Percentiles rank a stretch among this genome's conserved stretches.
Conservation (phyloP, 306 rosid genomes). For the Casuarina glauca region DNA sequence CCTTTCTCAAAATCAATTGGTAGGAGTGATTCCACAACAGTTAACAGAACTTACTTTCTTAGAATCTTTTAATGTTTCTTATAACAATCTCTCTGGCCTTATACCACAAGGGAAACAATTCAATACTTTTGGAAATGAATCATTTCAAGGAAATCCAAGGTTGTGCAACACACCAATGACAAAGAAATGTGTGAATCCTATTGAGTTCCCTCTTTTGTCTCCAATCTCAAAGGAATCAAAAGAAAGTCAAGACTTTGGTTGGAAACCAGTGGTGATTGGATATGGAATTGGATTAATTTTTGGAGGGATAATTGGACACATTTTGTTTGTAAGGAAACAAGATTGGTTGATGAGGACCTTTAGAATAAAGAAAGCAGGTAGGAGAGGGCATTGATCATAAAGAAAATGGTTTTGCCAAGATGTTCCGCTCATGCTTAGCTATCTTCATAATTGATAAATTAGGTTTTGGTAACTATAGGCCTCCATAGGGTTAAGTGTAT, state of each 20-base stretch:
- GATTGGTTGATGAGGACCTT: slow-evolving; percentile 4
- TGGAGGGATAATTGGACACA: neutral
- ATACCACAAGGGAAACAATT: neutral
- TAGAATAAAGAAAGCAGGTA: neutral
- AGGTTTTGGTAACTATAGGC: too few species aligned
- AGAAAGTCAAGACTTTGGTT: slow-evolving; percentile 10
- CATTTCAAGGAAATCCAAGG: slow-evolving; percentile 16
- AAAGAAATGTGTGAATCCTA: slow-evolving; percentile 18
- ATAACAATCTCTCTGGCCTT: neutral
- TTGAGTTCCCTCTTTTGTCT: neutral
- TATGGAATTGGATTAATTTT: slow-evolving; percentile 5
- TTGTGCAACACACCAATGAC: slow-evolving; percentile 18
- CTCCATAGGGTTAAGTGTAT: too few species aligned
- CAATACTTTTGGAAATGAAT: slow-evolving; percentile 5
- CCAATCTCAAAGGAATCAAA: neutral
- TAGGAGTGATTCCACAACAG: neutral
- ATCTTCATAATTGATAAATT: too few species aligned
- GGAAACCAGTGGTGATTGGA: slow-evolving; percentile 19
- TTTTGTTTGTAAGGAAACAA: neutral
- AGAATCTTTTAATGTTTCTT: neutral
- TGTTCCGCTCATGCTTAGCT: too few species aligned
- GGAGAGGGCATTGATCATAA: too few species aligned
- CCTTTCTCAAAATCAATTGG: neutral
- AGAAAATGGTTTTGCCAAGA: too few species aligned
- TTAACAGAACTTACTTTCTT: neutral